Percentiles rank a stretch among this genome's conserved stretches.
Conservation (phyloP, 2,329 filamentous ascomycete genomes). For the Scedosporium boydii region DNA sequence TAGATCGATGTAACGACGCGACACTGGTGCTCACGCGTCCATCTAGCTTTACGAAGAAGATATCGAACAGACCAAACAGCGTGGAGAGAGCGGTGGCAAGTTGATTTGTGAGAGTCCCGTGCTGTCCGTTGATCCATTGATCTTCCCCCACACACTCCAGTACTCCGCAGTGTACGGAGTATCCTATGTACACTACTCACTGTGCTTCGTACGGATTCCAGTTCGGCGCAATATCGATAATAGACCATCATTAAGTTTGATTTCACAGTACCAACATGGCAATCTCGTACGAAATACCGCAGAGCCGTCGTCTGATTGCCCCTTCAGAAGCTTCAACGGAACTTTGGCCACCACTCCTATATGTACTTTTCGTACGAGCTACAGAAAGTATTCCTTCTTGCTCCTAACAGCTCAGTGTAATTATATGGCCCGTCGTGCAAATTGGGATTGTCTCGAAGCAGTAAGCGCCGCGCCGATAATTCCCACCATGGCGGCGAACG, state of each 20-base stretch:
- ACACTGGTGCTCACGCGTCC: no score
- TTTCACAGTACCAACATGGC: background rate
- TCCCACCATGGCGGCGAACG: constrained; percentile 2
- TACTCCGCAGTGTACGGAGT: no score
- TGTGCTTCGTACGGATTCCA: background rate
- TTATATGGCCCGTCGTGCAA: constrained; percentile 1
- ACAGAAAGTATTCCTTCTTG: background rate
- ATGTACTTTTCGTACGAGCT: background rate
- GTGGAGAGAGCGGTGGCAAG: no score
- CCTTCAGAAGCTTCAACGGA: background rate
- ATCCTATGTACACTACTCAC: background rate
- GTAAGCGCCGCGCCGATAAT: constrained; percentile 3
- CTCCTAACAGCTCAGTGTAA: background rate
- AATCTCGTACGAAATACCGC: background rate
- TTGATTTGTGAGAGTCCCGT: no score
- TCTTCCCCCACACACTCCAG: background rate
- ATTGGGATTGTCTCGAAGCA: constrained; percentile 6
- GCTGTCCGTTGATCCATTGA: background rate
- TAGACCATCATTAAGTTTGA: background rate
- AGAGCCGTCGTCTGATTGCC: background rate
- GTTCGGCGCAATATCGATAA: background rate
- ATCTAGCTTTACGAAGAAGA: no score
- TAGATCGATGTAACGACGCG: no score
- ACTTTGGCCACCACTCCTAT: no score
- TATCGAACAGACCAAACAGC: no score